phyloP scores from a whole-genome alignment of 2,329 filamentous ascomycete species.

The Cryphonectria naterciae region DNA sequence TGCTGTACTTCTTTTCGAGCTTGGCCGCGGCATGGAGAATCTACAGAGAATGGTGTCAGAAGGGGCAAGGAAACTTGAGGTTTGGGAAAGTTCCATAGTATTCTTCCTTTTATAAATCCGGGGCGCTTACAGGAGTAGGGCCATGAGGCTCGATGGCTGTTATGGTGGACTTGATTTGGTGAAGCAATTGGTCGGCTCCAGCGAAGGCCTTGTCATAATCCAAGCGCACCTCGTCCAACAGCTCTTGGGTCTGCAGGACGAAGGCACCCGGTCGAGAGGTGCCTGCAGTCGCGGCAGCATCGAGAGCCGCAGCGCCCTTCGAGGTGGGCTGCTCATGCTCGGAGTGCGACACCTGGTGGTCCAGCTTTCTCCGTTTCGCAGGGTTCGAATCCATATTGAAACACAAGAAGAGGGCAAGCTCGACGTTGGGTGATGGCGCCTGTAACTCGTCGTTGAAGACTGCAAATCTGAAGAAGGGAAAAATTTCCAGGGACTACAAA shows the following conservation, averaged over 20 bases:
- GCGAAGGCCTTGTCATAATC: slow-evolving; percentile 55
- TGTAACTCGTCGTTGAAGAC: background rate
- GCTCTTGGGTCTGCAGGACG: slow-evolving; percentile 62
- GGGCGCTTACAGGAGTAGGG: slow-evolving; percentile 51
- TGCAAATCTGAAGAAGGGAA: background rate
- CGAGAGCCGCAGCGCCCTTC: slow-evolving; percentile 31
- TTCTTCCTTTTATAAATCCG: background rate
- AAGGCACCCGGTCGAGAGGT: slow-evolving; percentile 54
- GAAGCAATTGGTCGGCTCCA: slow-evolving; percentile 53
- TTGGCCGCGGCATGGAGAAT: slow-evolving; percentile 69
- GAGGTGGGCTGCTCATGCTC: slow-evolving; percentile 5
- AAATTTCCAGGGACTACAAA: slow-evolving; percentile 9
- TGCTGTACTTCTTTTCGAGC: slow-evolving; percentile 67
- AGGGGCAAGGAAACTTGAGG: background rate
- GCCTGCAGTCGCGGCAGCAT: slow-evolving; percentile 37
- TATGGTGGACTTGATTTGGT: slow-evolving; percentile 56
- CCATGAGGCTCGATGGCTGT: slow-evolving; percentile 56
- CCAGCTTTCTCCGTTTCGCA: slow-evolving; percentile 41
- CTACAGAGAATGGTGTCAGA: slow-evolving; percentile 44
- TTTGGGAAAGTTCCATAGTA: background rate
- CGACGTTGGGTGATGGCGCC: background rate
- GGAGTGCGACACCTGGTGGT: slow-evolving; percentile 31
- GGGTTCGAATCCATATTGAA: slow-evolving; percentile 39
- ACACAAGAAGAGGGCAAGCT: background rate
- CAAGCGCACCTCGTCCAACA: slow-evolving; percentile 58